A percentile compares a stretch with the other conserved stretches of the same genome.
Evolutionary conservation across 176 grass and related monocot genomes (phyloP).

Genomic region (Lolium rigidum): DNA sequence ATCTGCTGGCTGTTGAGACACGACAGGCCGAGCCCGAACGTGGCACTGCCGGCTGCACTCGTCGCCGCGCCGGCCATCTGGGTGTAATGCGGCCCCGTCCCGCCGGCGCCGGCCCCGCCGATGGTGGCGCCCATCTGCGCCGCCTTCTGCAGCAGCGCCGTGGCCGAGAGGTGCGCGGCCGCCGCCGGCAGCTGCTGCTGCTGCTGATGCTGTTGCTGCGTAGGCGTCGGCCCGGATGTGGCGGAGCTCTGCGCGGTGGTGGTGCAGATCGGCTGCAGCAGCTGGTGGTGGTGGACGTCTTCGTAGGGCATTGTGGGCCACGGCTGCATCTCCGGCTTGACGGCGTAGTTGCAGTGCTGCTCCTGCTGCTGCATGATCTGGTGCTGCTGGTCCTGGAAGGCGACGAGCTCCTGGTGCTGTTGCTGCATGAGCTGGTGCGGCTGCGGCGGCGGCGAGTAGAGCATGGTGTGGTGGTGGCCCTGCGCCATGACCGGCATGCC

Average conservation of each 20-base stretch:
- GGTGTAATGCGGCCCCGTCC: conserved; percentile 38
- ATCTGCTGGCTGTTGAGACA: conserved; percentile 40
- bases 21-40: conserved; percentile 44
- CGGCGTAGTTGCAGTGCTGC: conserved; percentile 49
- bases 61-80: conserved; percentile 58
- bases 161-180: conserved; percentile 84
- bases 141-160: conserved; percentile 90
- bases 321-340: conserved; percentile 63
- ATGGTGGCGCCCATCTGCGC: conserved; percentile 96
- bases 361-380: conserved; percentile 41
- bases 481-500: conserved; percentile 42
- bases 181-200: conserved; percentile 2
- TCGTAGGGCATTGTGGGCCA: conserved; percentile 51
- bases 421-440: conserved; percentile 36
- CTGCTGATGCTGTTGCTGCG: not conserved
- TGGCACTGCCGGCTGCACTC: conserved; percentile 15
- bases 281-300: conserved; percentile 24
- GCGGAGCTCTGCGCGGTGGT: conserved; percentile 36
- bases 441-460: conserved; percentile 48
- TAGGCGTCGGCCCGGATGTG: conserved; percentile 33
- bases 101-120: conserved; percentile 37
- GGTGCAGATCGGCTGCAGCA: conserved; percentile 48
- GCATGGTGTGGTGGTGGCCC: conserved; percentile 45
- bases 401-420: conserved; percentile 44
- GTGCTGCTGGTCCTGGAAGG: conserved; percentile 44